A percentile compares a stretch with the other conserved stretches of the same genome.
Evolutionary conservation across 129 eudicot species (phyloP).

Genomic region (Helianthus tuberosus): DNA sequence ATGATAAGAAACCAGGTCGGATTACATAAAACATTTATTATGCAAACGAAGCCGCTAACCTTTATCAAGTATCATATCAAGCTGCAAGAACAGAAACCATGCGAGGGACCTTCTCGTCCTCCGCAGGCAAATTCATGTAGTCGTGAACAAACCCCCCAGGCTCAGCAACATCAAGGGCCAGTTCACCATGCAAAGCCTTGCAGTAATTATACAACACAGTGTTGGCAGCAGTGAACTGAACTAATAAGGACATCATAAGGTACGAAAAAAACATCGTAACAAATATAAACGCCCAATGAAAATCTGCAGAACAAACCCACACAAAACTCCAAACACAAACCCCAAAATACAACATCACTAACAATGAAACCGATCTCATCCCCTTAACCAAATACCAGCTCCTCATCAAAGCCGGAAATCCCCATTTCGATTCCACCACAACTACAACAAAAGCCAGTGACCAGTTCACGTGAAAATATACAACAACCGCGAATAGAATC

Average conservation of each 20-base stretch:
- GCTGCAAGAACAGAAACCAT: too few relatives aligned
- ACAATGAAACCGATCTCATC: constrained; percentile 38
- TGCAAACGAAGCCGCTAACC: too few relatives aligned
- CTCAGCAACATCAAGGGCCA: not conserved
- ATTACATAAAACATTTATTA: too few relatives aligned
- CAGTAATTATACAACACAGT: constrained; percentile 4
- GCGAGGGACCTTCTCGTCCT: too few relatives aligned
- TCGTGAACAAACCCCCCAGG: constrained; percentile 19
- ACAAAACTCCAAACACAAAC: too few relatives aligned
- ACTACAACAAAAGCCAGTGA: constrained; percentile 42
- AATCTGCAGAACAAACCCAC: too few relatives aligned
- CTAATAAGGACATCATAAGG: too few relatives aligned
- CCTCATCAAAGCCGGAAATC: constrained; percentile 47
- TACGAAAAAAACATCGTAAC: too few relatives aligned
- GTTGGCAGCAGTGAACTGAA: not conserved
- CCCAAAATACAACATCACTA: not conserved
- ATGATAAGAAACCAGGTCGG: too few relatives aligned
- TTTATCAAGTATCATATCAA: too few relatives aligned
- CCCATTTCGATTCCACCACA: constrained; percentile 58
- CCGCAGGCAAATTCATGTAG: constrained; percentile 56
- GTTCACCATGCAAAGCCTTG: not conserved
- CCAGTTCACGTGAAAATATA: constrained; percentile 51
- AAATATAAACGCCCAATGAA: too few relatives aligned
- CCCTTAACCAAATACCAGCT: constrained; percentile 52
- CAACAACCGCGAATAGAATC: not conserved